Evolutionary conservation across 345 rosid species (phyloP), one percentile per base, ranked within the genome.

Genomic region (Populus nigra): DNA sequence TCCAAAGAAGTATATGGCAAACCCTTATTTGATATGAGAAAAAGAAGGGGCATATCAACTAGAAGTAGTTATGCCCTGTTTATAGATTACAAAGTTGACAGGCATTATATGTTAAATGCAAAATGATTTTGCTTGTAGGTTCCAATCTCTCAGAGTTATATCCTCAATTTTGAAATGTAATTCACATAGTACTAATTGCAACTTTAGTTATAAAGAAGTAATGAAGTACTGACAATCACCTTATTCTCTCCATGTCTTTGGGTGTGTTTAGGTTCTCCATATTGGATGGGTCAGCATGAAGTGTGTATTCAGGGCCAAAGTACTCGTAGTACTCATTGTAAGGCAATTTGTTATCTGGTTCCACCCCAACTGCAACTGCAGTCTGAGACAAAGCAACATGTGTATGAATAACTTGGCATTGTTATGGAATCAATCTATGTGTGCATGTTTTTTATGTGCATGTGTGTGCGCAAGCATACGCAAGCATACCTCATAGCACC

Each of bases 281-380:
- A 82, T 78, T 84, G 73, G 88, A 61, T 25, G 98, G 97, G 27
- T 89, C 97, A 57, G 94, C 88, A 76, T 92, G 99, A 84, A 96
- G 99, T 15, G 93, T 88, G 81, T 96, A 96, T 65, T 96, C 97
- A 45, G 99, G 99, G 25, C 98, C 98, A 72, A 94, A 96, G 83
- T 96, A 96, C 87, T 94, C 98, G 38, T 83, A 92, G 80, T 96
- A 96, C 78, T 96, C 98, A 78, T 92, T 96, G 88, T 88, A 94
- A 4, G 99, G 99, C 81, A 94, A 84, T 73, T 89, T 84, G 80
- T 96, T 92, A 78, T 94, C 98, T 63, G 99, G 99, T 85, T 96
- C 99, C 49, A 93, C 95, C 69, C 93, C 97, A 82, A 96, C 97
- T 8, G 98, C 98, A 69, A 96, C 95, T 38, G 99, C 99, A 73